Conservation (phyloP, 1,284 basidiomycete species). For the Puccinia horiana region DNA sequence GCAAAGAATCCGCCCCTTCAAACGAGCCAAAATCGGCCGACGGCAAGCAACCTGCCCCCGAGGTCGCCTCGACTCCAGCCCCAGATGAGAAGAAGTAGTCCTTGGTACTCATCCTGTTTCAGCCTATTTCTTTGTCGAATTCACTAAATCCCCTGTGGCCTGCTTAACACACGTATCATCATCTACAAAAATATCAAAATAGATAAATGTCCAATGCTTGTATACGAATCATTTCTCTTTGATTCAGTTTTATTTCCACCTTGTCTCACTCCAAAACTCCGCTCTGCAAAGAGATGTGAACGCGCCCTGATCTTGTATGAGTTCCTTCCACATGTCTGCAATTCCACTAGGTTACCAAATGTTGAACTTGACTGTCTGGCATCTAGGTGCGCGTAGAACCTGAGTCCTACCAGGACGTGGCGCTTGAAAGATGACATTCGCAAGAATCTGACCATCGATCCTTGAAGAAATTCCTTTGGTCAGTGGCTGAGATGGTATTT, state of each 20-base stretch:
- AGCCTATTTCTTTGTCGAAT: not conserved
- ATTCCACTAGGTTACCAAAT: too few relatives aligned
- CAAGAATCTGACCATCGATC: too few relatives aligned
- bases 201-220: constrained; percentile 4
- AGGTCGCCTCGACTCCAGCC: not conserved
- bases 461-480: too few relatives aligned
- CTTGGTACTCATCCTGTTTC: not conserved
- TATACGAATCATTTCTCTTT: not conserved
- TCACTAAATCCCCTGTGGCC: not conserved
- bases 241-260: not conserved
- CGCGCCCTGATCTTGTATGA: not conserved
- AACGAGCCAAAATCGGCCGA: not conserved
- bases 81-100: constrained; percentile 15
- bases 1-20: not conserved
- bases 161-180: not conserved
- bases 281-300: not conserved
- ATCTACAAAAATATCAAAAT: not conserved
- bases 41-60: not conserved
- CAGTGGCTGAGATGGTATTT: too few relatives aligned
- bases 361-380: too few relatives aligned
- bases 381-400: too few relatives aligned
- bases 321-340: too few relatives aligned
- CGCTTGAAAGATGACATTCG: too few relatives aligned
- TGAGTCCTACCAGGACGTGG: too few relatives aligned
- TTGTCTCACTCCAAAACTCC: not conserved